Base-by-base conservation (phyloP, 108 stramenopile genomes). In the Skeletonema potamos region DNA sequence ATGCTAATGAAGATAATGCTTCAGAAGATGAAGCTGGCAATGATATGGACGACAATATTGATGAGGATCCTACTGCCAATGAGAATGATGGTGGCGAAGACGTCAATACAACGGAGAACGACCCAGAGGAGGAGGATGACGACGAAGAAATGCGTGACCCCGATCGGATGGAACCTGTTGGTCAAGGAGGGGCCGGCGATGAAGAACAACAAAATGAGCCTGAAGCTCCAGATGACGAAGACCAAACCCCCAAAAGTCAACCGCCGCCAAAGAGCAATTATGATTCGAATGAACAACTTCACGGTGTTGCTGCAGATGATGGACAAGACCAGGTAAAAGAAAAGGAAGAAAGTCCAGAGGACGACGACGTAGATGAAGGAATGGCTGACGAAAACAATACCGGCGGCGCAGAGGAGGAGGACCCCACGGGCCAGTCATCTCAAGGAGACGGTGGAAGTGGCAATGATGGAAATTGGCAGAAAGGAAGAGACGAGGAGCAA, bases 281-380 rank as follows among this genome's bases (percentile, higher is more conserved):
- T 61, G 72, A 79, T 13, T 62, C 70, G 29, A 73, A 72, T 13
- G 79, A 92, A 58, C 76, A 83, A 22, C 73, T 64, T 9, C 81
- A 75, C 58, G 88, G 85, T 13, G 79, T 85, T 28, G 75, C 78
- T 28, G 83, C 86, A 12, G 60, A 68, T 15, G 77, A 88, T 71
- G 90, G 90, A 13, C 66, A 74, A 30, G 90, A 89, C 64, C 51
- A 60, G 36, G 71, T 77, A 29, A 66, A 77, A 33, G 82, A 82
- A 30, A 51, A 74, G 32, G 81, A 72, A 26, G 70, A 77, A 36
- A 64, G 56, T 15, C 39, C 63, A 57, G 73, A 75, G 20, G 73
- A 84, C 28, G 79, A 84, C 5, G 62, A 28, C 27, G 77, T 17
- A 13, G 74, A 70, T 24, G 80, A 76, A 15, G 79, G 70, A 30